Evolutionary conservation across 306 rosid genomes (phyloP).

Genomic region (Carpinus fangiana): DNA sequence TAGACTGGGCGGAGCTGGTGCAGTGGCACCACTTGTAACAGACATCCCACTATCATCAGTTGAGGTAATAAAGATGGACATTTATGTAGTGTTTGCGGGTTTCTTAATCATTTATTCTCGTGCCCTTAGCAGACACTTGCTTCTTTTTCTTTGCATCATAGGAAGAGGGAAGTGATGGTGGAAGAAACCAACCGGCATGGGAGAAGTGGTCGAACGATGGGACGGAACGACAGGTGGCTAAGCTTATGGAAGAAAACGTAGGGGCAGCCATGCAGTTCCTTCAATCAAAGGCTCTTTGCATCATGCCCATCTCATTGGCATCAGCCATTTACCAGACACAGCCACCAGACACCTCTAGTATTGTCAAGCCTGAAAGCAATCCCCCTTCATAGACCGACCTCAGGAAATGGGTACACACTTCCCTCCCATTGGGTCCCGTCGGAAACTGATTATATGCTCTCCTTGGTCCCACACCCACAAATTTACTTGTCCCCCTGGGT

Average conservation of each 20-base stretch:
- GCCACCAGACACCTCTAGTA: slow-evolving; percentile 70
- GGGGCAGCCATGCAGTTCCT: slow-evolving; percentile 97
- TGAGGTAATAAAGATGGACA: slow-evolving; percentile 54
- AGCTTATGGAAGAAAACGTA: slow-evolving; percentile 94
- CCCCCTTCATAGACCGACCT: slow-evolving; percentile 69
- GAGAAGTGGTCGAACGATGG: slow-evolving; percentile 95
- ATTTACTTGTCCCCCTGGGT: slow-evolving; percentile 41
- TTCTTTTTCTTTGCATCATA: slow-evolving; percentile 24
- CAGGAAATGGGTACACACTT: slow-evolving; percentile 26
- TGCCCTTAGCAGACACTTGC: slow-evolving; percentile 6
- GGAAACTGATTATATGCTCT: slow-evolving; percentile 35
- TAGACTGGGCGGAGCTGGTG: slow-evolving; percentile 97
- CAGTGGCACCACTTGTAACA: slow-evolving; percentile 93
- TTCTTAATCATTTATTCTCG: background rate
- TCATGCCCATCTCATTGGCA: slow-evolving; percentile 92
- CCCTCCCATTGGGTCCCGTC: slow-evolving; percentile 33
- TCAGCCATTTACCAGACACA: slow-evolving; percentile 91
- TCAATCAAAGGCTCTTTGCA: slow-evolving; percentile 92
- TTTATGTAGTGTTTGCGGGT: background rate
- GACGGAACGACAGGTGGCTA: slow-evolving; percentile 83
- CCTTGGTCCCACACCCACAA: slow-evolving; percentile 44
- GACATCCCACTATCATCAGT: slow-evolving; percentile 90
- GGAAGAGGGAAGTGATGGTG: slow-evolving; percentile 86
- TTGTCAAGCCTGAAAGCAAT: slow-evolving; percentile 75
- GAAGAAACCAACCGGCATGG: slow-evolving; percentile 91